These are phyloP conservation scores for Kalaharituber pfeilii DNA, from an alignment of 2,329 filamentous ascomycete species.

Conservation along the genomic window DNA sequence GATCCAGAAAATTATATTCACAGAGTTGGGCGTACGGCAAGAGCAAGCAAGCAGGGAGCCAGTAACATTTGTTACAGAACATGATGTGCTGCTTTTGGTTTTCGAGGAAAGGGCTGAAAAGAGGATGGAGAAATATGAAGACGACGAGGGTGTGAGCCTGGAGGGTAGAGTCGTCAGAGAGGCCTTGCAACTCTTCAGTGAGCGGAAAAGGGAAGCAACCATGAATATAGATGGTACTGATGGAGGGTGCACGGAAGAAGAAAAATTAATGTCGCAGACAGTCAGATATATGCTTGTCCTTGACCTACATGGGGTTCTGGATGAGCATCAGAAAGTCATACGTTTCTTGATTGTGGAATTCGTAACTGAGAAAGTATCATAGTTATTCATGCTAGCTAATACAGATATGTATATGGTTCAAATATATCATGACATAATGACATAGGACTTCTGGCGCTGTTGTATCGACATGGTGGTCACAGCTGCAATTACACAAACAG, in stretches of 20 bases:
- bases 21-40: slow-evolving; percentile 81
- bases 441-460: no score
- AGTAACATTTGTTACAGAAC: slow-evolving; percentile 77
- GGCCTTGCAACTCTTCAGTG: slow-evolving; percentile 72
- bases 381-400: no score
- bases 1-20: slow-evolving; percentile 97
- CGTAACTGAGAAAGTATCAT: no score
- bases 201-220: slow-evolving; percentile 84
- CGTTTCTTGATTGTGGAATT: no score
- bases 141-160: slow-evolving; percentile 81
- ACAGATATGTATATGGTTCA: no score
- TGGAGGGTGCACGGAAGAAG: neutral
- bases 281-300: no score
- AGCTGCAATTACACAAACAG: no score
- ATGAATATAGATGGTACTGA: slow-evolving; percentile 62
- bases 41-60: slow-evolving; percentile 68
- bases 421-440: no score
- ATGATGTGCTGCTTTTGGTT: slow-evolving; percentile 80
- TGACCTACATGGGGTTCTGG: no score
- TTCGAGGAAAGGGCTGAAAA: slow-evolving; percentile 71
- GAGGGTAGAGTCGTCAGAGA: slow-evolving; percentile 76
- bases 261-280: no score
- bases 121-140: slow-evolving; percentile 61
- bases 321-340: no score
- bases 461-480: no score